Evolutionary conservation across 129 eudicot genomes (phyloP).

Genomic region (Helianthus annuus): HanXRQr2.0-SUNRISE NC_035445.2:87480409-87480908

Average conservation of each 20-base stretch:
- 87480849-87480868: no score
- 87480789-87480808: conserved; percentile 19
- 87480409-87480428: neutral
- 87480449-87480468: neutral
- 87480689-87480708: conserved; percentile 53
- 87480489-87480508: neutral
- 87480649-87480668: conserved; percentile 21
- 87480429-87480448: neutral
- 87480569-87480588: conserved; percentile 18
- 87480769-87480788: conserved; percentile 37
- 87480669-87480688: conserved; percentile 28
- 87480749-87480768: conserved; percentile 53
- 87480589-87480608: conserved; percentile 53
- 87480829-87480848: no score
- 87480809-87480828: no score
- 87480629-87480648: conserved; percentile 32
- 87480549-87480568: neutral
- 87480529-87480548: conserved; percentile 2
- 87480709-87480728: conserved; percentile 38
- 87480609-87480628: conserved; percentile 39
- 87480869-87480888: no score
- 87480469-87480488: neutral
- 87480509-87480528: conserved; percentile 10
- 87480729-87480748: conserved; percentile 30
- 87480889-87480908: no score